Base-by-base conservation (phyloP, 371 early-diverging fungal genomes). In the Sanchytrium tribonematis region DNA sequence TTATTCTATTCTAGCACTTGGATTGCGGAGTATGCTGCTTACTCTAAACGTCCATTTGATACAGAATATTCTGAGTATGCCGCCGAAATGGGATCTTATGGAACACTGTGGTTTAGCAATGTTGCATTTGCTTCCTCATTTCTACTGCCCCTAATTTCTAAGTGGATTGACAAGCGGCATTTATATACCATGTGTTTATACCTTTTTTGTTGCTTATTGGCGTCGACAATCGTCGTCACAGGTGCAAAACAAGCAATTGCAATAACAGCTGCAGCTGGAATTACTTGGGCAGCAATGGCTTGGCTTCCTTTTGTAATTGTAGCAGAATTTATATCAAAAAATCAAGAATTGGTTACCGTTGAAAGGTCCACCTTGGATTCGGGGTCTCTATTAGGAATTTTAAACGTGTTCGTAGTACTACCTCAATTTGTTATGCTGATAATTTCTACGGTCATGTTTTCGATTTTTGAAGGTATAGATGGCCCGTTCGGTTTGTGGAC, bases 381-480 rank as follows among this genome's bases (percentile, higher is more conserved):
- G 1, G 94, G 94, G 2, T 81, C 86, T 1, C 76, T 91, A 0
- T 77, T 95, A 17, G 96, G 94, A 0, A 91, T 93, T 67, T 93
- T 92, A 74, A 95, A 95, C 75, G 84, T 91, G 75, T 92, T 88
- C 71, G 85, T 95, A 70, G 91, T 91, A 0, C 70, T 91, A 1
- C 96, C 96, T 1, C 96, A 95, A 73, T 88, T 95, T 70, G 73
- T 91, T 0, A 85, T 84, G 48, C 86, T 85, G 0, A 84, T 86
- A 71, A 74, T 83, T 68, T 83, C 81, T 72, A 84, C 85, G 69
- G 71, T 90, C 30, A 73, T 94, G 28, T 92, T 88, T 78, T 80
- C 83, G 12, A 30, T 76, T 32, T 72, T 82, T 29, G 74, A 73
- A 66, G 69, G 70, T 30, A 29, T 67, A 22, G 76, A 73, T 29